These are phyloP conservation scores for Cryptococcus maquisensis DNA, from an alignment of 1,284 basidiomycete genomes.

Conservation along the genomic window DNA sequence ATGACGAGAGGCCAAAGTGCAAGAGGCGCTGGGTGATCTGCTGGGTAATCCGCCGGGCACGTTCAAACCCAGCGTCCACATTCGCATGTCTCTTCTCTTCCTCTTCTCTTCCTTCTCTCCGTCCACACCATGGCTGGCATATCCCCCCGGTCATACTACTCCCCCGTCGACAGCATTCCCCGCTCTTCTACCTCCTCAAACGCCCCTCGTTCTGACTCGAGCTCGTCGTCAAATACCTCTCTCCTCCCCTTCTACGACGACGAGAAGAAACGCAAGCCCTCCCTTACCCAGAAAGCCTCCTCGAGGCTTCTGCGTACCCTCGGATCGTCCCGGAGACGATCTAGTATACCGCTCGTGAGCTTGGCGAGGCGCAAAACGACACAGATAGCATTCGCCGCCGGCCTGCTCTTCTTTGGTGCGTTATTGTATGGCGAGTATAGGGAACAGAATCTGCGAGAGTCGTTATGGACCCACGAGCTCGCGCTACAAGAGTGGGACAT, in stretches of 20 bases:
- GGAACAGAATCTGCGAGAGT: conserved; percentile 2
- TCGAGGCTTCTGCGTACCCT: not conserved
- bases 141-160: not conserved
- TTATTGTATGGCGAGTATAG: conserved; percentile 8
- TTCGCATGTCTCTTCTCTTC: not conserved
- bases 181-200: not conserved
- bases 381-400: conserved; percentile 4
- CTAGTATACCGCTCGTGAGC: conserved; percentile 8
- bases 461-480: conserved; percentile 6
- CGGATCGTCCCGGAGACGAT: conserved; percentile 3
- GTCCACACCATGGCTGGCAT: not conserved
- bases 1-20: not conserved
- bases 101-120: not conserved
- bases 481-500: conserved; percentile 13
- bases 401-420: conserved; percentile 5
- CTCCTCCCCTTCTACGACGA: not conserved
- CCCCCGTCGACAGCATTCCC: not conserved
- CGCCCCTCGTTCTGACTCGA: not conserved
- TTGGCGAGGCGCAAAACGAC: conserved; percentile 14
- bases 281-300: not conserved
- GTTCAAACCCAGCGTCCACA: too few relatives aligned
- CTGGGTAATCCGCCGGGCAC: too few relatives aligned
- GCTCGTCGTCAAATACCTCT: not conserved
- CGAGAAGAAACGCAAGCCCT: not conserved
- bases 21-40: not conserved